Evolutionary conservation across 176 grass and related monocot species (phyloP).

Genomic region (Musa acuminata): DNA sequence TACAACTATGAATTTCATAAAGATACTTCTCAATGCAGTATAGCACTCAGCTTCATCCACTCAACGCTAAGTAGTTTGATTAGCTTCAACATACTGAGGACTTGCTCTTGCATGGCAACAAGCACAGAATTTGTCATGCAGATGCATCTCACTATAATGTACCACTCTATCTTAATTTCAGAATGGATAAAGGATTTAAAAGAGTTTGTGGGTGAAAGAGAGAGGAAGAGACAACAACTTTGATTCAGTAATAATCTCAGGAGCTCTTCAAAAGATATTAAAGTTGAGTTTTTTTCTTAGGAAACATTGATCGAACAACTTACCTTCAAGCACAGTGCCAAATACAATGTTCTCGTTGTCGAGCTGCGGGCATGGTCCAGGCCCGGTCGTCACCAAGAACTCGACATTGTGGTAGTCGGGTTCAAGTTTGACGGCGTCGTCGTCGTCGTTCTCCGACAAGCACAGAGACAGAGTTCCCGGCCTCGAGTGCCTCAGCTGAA

Average conservation of each 20-base stretch:
- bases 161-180: too few relatives aligned
- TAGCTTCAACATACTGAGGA: neutral
- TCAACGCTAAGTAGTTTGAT: too few relatives aligned
- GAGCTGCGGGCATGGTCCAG: slow-evolving; percentile 77
- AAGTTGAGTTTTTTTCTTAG: neutral
- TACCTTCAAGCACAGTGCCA: slow-evolving; percentile 95
- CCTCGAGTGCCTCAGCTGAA: slow-evolving; percentile 52
- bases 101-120: neutral
- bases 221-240: too few relatives aligned
- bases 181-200: too few relatives aligned
- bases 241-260: neutral
- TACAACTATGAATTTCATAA: too few relatives aligned
- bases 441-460: slow-evolving; percentile 81
- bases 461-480: slow-evolving; percentile 83
- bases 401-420: slow-evolving; percentile 84
- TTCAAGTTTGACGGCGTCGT: slow-evolving; percentile 61
- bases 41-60: too few relatives aligned
- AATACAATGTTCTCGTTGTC: slow-evolving; percentile 92
- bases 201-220: too few relatives aligned
- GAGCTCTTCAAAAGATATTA: neutral
- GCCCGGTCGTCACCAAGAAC: slow-evolving; percentile 91
- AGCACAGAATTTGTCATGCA: too few relatives aligned
- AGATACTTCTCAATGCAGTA: too few relatives aligned
- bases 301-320: slow-evolving; percentile 9
- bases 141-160: too few relatives aligned